Evolutionary conservation across 495 filamentous ascomycete species (phyloP), one percentile per base, ranked within the genome.

Genomic region (Delitschia confertaspora): DNA sequence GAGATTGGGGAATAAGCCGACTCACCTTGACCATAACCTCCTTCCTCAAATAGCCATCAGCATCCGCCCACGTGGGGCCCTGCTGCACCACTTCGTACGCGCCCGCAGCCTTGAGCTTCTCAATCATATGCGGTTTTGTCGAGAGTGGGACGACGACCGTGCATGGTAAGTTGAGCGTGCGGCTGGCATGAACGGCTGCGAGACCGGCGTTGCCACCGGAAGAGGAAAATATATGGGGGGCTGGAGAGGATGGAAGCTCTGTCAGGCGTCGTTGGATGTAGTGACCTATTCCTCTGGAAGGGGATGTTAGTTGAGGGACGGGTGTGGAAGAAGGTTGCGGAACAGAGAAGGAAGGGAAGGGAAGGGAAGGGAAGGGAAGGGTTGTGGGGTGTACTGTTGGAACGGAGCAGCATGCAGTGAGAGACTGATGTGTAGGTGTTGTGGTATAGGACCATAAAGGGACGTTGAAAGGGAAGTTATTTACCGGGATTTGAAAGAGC

Each of bases 401-500:
- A 24, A 38, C 14, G 20, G 1, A 25, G 22, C 7, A 10, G 21
- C 8, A 6, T 21, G 7, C 11, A 39, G 35, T 1, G 11, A 24
- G 33, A 6, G 19, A n/a, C n/a, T n/a, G n/a, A n/a, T n/a, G n/a
- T n/a, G n/a, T n/a, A n/a, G n/a, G n/a, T n/a, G n/a, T n/a, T n/a
- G n/a, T n/a, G n/a, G n/a, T n/a, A n/a, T n/a, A n/a, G n/a, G n/a
- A n/a, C n/a, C n/a, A n/a, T n/a, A n/a, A n/a, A n/a, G n/a, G n/a
- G n/a, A n/a, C n/a, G 16, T 6, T 29, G 26, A 22, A 6, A 19
- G 19, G 16, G 32, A 47, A 51, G n/a, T n/a, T 18, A 30, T 32
- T n/a, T 65, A 75, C 70, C 86, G 80, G 22, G 88, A 93, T 64
- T 95, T 98, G 79, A 95, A 98, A 7, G 87, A 93, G 33, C 86